Evolutionary conservation across 1,284 basidiomycete genomes (phyloP).

Genomic region (Fomes fomentarius): DNA sequence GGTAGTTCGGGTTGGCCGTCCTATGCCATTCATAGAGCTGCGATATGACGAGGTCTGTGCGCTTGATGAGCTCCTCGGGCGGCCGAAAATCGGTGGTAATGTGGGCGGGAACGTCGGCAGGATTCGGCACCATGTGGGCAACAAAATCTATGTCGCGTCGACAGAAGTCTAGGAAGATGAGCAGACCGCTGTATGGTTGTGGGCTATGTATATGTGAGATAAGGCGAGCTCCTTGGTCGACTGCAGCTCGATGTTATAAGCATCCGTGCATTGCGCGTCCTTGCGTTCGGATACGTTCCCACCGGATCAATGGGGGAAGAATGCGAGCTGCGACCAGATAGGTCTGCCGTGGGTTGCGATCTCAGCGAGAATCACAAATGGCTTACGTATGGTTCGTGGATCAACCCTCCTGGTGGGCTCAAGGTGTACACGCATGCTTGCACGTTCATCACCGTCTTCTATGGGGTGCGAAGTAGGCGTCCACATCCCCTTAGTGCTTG

Average conservation of each 20-base stretch:
- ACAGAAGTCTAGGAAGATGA: background rate
- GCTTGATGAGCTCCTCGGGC: slow-evolving; percentile 4
- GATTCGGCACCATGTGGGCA: slow-evolving; percentile 11
- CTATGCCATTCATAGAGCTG: slow-evolving; percentile 20
- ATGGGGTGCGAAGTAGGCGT: no score
- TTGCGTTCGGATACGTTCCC: background rate
- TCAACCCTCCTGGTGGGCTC: no score
- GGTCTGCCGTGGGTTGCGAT: slow-evolving; percentile 1
- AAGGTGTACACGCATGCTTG: no score
- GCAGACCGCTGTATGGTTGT: background rate
- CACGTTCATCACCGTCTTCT: no score
- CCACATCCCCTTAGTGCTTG: no score
- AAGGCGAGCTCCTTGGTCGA: background rate
- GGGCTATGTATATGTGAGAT: background rate
- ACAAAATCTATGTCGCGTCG: background rate
- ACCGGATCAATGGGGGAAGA: slow-evolving; percentile 1
- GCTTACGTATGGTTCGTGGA: no score
- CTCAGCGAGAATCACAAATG: background rate
- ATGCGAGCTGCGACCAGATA: background rate
- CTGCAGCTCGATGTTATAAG: background rate
- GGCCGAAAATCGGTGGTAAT: slow-evolving; percentile 11
- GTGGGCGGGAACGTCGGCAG: slow-evolving; percentile 16
- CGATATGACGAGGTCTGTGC: background rate
- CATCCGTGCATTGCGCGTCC: background rate
- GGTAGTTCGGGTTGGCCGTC: slow-evolving; percentile 19